Evolutionary conservation across 805 yeast species (phyloP), one percentile per base, ranked within the genome.

Genomic region (Nakazawaea sp.): DNA sequence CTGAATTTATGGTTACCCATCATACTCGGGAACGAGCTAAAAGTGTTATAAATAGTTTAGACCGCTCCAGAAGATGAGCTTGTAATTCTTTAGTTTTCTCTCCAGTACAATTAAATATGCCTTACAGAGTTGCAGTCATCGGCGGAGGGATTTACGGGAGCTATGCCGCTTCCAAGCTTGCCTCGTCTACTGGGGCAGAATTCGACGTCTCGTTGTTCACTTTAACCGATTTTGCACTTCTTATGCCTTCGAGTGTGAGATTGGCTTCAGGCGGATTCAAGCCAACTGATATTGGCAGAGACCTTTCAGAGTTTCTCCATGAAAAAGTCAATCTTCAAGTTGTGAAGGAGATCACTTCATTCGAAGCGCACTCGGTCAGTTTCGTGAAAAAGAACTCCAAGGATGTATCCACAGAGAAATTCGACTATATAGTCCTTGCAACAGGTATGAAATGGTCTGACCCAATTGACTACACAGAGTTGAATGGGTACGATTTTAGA

Each of bases 361-460:
- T 58, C 31, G 49, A 42, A 29, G 47, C 40, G 2, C 15, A 32
- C 5, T 18, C 32, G 10, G 51, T 55, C 6, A 15, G 18, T 4
- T 42, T 53, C 10, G 30, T 34, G 12, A 19, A 40, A 3, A 30
- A 30, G n/a, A 45, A 41, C 1, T 32, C 40, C 3, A 4, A 19
- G 5, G 26, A 32, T 24, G 18, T n/a, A 10, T 17, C 18, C 30
- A 32, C 36, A 12, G 4, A 46, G 3, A 24, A 39, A 7, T 56
- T 45, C 33, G 60, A 55, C 30, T 43, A 43, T 1, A 36, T 58
- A 28, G 47, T 59, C 11, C 23, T 58, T 11, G 61, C 60, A 12
- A 54, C 61, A 3, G 62, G 64, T 13, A 42, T 51, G 11, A 46
- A 38, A 9, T 52, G 61, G 58, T 18, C 43, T 5, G 51, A 48